These are phyloP conservation scores for Penicillium sp. DNA, from an alignment of 2,329 filamentous ascomycete species.

Conservation along the genomic window DNA sequence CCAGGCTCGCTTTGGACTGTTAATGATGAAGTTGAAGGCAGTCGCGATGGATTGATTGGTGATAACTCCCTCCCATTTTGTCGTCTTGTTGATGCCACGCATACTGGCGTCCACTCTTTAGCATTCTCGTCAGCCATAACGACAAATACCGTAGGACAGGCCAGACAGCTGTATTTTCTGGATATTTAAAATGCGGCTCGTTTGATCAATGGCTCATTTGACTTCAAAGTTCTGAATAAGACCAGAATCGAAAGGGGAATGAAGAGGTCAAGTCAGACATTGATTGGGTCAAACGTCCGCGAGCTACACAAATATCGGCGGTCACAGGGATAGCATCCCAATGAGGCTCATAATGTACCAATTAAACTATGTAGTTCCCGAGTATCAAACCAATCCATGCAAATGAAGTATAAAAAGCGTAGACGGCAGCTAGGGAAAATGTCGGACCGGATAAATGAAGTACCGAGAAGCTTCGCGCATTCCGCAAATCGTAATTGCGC, in stretches of 20 bases:
- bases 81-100: constrained; percentile 28
- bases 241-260: background rate
- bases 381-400: background rate
- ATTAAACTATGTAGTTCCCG: background rate
- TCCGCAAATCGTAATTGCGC: constrained; percentile 18
- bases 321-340: background rate
- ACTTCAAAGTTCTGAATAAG: background rate
- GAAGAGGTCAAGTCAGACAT: background rate
- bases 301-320: background rate
- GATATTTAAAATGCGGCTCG: background rate
- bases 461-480: constrained; percentile 13
- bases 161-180: background rate
- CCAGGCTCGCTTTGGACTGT: background rate
- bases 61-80: constrained; percentile 2
- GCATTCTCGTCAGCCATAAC: constrained; percentile 11
- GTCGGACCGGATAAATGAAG: constrained; percentile 15
- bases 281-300: background rate
- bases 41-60: background rate
- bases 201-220: background rate
- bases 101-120: constrained; percentile 19
- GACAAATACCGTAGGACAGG: background rate
- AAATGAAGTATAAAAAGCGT: background rate
- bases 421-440: background rate
- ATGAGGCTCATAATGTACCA: background rate
- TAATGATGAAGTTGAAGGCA: background rate